Base-by-base conservation (phyloP, 2,329 filamentous ascomycete genomes). In the Spiromastix sp. region DNA sequence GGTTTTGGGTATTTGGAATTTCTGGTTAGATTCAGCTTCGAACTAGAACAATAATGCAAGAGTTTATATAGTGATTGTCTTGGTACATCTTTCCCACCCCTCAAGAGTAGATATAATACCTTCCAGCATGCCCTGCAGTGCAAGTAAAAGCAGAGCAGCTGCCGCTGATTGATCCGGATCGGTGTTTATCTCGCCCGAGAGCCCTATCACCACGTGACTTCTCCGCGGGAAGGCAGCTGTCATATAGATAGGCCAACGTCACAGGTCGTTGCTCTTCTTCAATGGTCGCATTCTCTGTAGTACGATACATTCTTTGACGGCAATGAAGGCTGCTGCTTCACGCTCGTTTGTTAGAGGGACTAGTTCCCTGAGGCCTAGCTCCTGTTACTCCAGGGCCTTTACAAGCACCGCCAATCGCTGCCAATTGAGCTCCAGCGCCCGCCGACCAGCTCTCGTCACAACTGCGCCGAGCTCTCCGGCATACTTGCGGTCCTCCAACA, bases 41-140 rank as follows among this genome's bases (percentile, higher is more conserved):
- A n/a, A n/a, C n/a, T n/a, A n/a, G n/a, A n/a, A n/a, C n/a, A n/a
- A n/a, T n/a, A n/a, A n/a, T n/a, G n/a, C n/a, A n/a, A n/a, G n/a
- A n/a, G n/a, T n/a, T n/a, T n/a, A n/a, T n/a, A n/a, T n/a, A n/a
- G n/a, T n/a, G n/a, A n/a, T n/a, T n/a, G n/a, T n/a, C n/a, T n/a
- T n/a, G n/a, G n/a, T n/a, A n/a, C n/a, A n/a, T n/a, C n/a, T n/a
- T n/a, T n/a, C n/a, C n/a, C n/a, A n/a, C n/a, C n/a, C n/a, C n/a
- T n/a, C n/a, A n/a, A n/a, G n/a, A n/a, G n/a, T n/a, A n/a, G n/a
- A n/a, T n/a, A n/a, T n/a, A n/a, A n/a, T n/a, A n/a, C n/a, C n/a
- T n/a, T n/a, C n/a, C n/a, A n/a, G n/a, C 51, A 20, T 64, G 61
- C 59, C 59, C 60, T 7, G 51, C 52, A 12, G 50, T 42, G 35